Conservation (phyloP, 2,329 filamentous ascomycete species). For the Cyanodermella asteris region DNA sequence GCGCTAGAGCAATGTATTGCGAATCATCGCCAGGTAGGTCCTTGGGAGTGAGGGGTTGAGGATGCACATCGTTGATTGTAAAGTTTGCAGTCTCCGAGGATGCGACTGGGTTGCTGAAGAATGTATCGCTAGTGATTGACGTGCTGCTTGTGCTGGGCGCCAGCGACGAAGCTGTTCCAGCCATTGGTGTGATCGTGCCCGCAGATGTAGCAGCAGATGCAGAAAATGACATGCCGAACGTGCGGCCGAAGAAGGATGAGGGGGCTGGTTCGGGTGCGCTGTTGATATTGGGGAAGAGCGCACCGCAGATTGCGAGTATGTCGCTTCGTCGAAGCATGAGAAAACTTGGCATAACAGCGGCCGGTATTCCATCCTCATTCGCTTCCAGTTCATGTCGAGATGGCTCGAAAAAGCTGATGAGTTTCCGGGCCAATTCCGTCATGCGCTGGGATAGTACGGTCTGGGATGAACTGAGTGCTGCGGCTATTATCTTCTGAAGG, state of each 20-base stretch:
- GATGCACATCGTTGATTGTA: not conserved
- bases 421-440: too few relatives aligned
- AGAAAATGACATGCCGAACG: too few relatives aligned
- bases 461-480: conserved; percentile 10
- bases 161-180: not conserved
- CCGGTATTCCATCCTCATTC: too few relatives aligned
- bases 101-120: not conserved
- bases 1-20: not conserved
- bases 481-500: too few relatives aligned
- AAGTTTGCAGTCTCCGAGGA: not conserved
- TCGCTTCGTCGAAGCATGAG: not conserved
- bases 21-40: not conserved
- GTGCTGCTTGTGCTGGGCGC: not conserved
- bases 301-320: not conserved
- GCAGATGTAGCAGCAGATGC: not conserved
- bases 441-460: conserved; percentile 7
- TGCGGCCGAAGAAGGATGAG: not conserved
- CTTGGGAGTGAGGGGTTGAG: not conserved
- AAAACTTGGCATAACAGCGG: conserved; percentile 31
- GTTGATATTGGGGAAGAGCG: not conserved
- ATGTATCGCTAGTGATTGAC: conserved; percentile 1
- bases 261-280: not conserved
- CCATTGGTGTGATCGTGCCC: not conserved
- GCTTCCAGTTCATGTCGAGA: too few relatives aligned
- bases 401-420: too few relatives aligned